Base-by-base conservation (phyloP, 805 yeast genomes). In the Schwanniomyces sp. region DNA sequence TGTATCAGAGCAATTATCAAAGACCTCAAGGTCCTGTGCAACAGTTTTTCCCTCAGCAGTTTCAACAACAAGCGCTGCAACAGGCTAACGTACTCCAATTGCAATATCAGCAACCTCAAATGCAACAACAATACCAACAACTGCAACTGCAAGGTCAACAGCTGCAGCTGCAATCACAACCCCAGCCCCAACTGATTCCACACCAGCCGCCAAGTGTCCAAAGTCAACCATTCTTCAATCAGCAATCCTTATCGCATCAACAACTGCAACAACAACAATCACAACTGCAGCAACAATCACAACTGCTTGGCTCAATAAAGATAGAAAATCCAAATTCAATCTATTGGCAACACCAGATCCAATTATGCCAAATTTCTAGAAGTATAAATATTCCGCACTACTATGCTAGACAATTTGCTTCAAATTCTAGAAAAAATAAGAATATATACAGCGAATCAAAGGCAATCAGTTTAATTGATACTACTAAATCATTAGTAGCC, bases 321-420 rank as follows among this genome's bases (percentile, higher is more conserved):
- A 51, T 64, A 52, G 77, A 73, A 7, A 69, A 65, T 45, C 74
- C 76, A 16, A 66, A 60, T 40, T 70, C 84, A 3, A 56, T 74
- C 7, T 77, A 78, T 57, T 89, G 96, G 96, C 86, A 84, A 64
- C 91, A 87, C 62, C 96, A 89, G 67, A 69, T 74, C 41, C 90
- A 84, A 61, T 74, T 90, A 49, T 85, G 82, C 26, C 89, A 83
- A 52, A 64, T 86, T 42, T 85, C 94, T 4, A 79, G 94, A 63
- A 54, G 59, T 17, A 78, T 88, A 27, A 81, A 79, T 56, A 64
- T 79, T 24, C 88, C 95, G 3, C 96, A 89, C 67, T 84, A 78
- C 59, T 89, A 88, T 68, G 96, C 96, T 4, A 78, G 96, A 49
- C 82, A 83, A 52, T 91, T 90, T 26, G 96, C 96, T 6, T 72